These are phyloP conservation scores for Saccharomyces uvarum DNA, from an alignment of 1,139 yeast species.

Conservation along the genomic window DNA sequence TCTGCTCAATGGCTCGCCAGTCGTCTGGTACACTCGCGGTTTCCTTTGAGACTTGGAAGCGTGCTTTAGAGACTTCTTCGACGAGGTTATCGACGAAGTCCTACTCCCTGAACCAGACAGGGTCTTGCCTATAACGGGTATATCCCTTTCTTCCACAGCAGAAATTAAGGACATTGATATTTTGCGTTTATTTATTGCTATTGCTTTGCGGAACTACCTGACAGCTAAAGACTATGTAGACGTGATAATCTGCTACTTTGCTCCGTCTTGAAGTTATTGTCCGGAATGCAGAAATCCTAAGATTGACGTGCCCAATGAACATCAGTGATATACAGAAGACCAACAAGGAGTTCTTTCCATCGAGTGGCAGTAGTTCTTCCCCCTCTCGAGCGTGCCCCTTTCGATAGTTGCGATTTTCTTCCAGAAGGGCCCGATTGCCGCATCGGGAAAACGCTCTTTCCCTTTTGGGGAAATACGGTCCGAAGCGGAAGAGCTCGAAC, in stretches of 20 bases:
- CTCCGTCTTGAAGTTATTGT: neutral
- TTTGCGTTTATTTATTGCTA: conserved; percentile 14
- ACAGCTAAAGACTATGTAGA: neutral
- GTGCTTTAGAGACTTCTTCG: conserved; percentile 9
- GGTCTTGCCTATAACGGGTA: conserved; percentile 4
- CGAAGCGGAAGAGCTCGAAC: neutral
- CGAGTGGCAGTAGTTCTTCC: neutral
- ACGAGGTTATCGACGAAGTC: neutral
- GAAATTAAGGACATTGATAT: conserved; percentile 35
- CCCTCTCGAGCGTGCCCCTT: neutral
- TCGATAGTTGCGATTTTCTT: neutral
- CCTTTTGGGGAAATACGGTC: neutral
- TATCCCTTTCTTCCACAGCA: conserved; percentile 19
- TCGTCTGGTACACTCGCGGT: conserved; percentile 38
- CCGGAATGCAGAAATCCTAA: neutral
- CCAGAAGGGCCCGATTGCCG: neutral
- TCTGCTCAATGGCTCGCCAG: conserved; percentile 55
- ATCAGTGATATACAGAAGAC: neutral
- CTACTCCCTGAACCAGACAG: conserved; percentile 8
- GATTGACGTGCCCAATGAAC: neutral
- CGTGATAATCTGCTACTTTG: neutral
- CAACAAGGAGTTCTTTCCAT: neutral
- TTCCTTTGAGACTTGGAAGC: neutral
- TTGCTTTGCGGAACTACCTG: conserved; percentile 1
- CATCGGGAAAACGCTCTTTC: neutral